Percentiles rank a stretch among this genome's conserved stretches.
phyloP scores from a whole-genome alignment of 2,329 filamentous ascomycete species.

The Exserohilum rostratum region DNA sequence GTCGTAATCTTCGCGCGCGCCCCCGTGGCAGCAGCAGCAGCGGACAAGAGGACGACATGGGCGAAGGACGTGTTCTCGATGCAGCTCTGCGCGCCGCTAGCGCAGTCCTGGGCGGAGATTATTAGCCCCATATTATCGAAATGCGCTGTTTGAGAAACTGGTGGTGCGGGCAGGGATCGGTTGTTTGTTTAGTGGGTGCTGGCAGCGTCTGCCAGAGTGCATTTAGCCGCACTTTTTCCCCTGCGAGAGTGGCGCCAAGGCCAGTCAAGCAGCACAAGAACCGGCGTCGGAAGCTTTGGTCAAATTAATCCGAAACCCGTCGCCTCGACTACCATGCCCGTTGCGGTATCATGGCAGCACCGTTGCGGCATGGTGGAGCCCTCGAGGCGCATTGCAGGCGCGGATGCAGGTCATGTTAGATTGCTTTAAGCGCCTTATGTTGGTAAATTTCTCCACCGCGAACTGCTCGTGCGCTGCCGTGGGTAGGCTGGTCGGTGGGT shows the following conservation, averaged over 20 bases:
- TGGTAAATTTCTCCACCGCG: neutral
- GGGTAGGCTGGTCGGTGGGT: no score
- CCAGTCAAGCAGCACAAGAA: constrained; percentile 18
- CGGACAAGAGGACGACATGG: no score
- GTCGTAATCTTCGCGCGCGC: no score
- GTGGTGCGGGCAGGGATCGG: constrained; percentile 5
- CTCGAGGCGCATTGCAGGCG: neutral
- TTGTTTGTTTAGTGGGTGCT: constrained; percentile 16
- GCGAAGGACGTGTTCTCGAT: no score
- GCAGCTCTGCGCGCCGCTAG: no score
- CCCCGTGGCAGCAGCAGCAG: no score
- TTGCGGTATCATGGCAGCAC: neutral
- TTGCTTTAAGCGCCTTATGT: neutral
- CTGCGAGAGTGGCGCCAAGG: neutral
- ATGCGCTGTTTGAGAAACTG: neutral
- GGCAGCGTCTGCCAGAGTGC: no score
- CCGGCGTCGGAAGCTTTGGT: constrained; percentile 24
- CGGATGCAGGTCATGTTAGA: neutral
- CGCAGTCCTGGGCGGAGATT: no score
- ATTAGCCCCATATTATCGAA: neutral
- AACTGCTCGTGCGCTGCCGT: no score
- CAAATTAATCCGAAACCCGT: constrained; percentile 20
- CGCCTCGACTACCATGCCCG: neutral
- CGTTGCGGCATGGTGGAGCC: neutral
- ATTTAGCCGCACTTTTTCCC: constrained; percentile 2